A percentile compares a stretch with the other conserved stretches of the same genome.
phyloP scores from a whole-genome alignment of 495 filamentous ascomycete genomes.

The Lentithecium fluviatile region DNA sequence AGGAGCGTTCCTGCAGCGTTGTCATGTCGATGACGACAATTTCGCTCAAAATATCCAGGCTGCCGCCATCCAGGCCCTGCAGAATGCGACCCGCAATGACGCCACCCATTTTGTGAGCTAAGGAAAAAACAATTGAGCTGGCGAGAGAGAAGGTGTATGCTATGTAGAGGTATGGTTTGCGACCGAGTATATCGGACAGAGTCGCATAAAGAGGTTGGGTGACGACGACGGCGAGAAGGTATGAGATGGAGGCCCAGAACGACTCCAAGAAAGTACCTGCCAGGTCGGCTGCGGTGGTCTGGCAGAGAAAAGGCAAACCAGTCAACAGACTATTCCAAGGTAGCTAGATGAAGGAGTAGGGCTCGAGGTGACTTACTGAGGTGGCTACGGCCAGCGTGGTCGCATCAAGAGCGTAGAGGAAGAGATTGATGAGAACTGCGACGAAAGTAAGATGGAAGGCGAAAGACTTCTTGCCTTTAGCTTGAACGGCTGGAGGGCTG shows the following conservation, averaged over 20 bases:
- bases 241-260: constrained; percentile 20
- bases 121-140: constrained; percentile 16
- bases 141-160: constrained; percentile 4
- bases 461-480: constrained; percentile 1
- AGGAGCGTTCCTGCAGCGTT: constrained; percentile 40
- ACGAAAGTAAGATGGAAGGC: constrained; percentile 3
- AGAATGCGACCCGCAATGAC: constrained; percentile 14
- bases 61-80: constrained; percentile 20
- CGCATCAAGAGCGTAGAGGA: neutral
- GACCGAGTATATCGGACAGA: constrained; percentile 24
- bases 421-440: neutral
- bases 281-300: constrained; percentile 4
- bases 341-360: neutral
- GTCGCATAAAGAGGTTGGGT: constrained; percentile 16
- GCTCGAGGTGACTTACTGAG: neutral
- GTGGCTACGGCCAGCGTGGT: neutral
- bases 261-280: constrained; percentile 12
- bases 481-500: too few relatives aligned
- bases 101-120: constrained; percentile 5
- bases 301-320: neutral
- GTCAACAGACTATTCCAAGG: too few relatives aligned
- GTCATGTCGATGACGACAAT: constrained; percentile 21
- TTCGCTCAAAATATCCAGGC: constrained; percentile 11
- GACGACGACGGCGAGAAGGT: constrained; percentile 10
- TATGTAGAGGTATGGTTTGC: constrained; percentile 3